Evolutionary conservation across 2,329 filamentous ascomycete genomes (phyloP).

Genomic region (Monosporascus sp.): DNA sequence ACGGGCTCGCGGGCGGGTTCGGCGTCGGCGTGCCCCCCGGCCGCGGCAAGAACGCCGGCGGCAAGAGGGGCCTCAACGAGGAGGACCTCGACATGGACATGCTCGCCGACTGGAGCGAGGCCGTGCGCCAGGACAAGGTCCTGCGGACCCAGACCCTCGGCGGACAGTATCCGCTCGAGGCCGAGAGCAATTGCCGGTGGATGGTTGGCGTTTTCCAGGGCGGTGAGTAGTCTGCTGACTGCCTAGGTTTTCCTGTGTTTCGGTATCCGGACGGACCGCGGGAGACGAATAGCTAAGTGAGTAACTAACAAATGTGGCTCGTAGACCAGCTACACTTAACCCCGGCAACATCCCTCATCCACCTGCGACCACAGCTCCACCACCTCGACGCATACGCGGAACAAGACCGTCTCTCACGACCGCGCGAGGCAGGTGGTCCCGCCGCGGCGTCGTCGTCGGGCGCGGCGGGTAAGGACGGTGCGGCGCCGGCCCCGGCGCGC

Average conservation of each 20-base stretch:
- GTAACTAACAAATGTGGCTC: too few relatives aligned
- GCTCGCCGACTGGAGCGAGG: conserved; percentile 58
- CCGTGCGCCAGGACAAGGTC: conserved; percentile 65
- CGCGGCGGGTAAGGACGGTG: conserved; percentile 27
- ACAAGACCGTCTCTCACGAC: conserved; percentile 51
- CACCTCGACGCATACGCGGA: conserved; percentile 84
- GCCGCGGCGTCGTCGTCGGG: conserved; percentile 13
- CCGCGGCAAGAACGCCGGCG: conserved; percentile 28
- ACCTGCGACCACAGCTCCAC: conserved; percentile 87
- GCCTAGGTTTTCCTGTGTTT: too few relatives aligned
- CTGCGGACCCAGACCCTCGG: conserved; percentile 79
- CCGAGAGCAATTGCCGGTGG: conserved; percentile 64
- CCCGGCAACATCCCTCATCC: conserved; percentile 74
- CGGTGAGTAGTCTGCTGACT: too few relatives aligned
- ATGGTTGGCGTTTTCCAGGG: conserved; percentile 90
- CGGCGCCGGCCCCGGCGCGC: conserved; percentile 42
- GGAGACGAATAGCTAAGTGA: too few relatives aligned
- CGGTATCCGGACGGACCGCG: too few relatives aligned
- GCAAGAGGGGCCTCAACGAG: conserved; percentile 29
- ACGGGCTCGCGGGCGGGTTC: conserved; percentile 70
- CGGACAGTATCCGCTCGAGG: conserved; percentile 67
- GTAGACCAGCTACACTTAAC: conserved; percentile 88
- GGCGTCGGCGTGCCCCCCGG: conserved; percentile 49
- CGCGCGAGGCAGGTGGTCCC: conserved; percentile 31
- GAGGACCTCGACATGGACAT: conserved; percentile 42